Conservation (phyloP, 1,139 yeast species). For the Saccharomyces hybrid region DNA sequence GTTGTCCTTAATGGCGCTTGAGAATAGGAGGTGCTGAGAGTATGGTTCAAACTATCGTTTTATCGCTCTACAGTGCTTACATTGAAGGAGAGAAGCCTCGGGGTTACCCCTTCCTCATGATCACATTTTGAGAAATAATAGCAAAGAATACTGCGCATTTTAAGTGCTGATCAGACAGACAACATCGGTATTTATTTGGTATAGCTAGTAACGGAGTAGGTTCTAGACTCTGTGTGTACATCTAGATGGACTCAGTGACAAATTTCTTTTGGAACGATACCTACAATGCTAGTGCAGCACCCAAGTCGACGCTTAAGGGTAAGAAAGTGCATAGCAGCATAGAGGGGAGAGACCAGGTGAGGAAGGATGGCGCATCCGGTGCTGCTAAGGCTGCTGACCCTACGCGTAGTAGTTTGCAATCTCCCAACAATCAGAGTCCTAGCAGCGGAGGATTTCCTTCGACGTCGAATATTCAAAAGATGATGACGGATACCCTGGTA, state of each 20-base stretch:
- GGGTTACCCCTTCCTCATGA: not conserved
- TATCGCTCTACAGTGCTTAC: too few relatives aligned
- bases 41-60: too few relatives aligned
- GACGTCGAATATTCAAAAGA: conserved; percentile 23
- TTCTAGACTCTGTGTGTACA: not conserved
- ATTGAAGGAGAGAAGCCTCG: not conserved
- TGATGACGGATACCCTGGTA: conserved; percentile 58
- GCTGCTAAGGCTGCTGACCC: not conserved
- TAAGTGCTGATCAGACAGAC: not conserved
- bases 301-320: not conserved
- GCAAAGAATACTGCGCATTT: not conserved
- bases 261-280: conserved; percentile 5
- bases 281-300: conserved; percentile 3
- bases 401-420: not conserved
- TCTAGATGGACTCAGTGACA: conserved; percentile 2
- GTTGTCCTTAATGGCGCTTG: not conserved
- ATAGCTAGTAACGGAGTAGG: too few relatives aligned
- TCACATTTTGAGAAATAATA: not conserved
- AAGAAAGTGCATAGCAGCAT: not conserved
- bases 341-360: conserved; percentile 2
- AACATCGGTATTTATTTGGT: too few relatives aligned
- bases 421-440: not conserved
- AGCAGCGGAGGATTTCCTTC: conserved; percentile 9
- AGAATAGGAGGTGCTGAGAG: too few relatives aligned
- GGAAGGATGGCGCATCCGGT: conserved; percentile 2